phyloP scores from a whole-genome alignment of 176 grass and related monocot species.

The Phoenix roebelenii region DNA sequence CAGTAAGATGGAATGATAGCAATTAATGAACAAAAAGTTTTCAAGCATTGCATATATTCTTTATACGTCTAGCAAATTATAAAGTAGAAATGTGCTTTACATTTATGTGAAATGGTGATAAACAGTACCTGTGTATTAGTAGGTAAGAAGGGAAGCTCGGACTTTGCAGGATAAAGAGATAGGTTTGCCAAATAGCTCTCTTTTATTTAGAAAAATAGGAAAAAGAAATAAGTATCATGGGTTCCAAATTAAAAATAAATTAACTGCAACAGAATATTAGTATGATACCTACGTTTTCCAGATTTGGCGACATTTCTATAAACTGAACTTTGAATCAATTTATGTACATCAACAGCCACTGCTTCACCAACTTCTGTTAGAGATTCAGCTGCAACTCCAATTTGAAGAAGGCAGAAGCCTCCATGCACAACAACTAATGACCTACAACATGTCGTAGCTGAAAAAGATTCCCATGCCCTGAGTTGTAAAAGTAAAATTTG shows the following conservation, averaged over 20 bases:
- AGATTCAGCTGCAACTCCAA: slow-evolving; percentile 50
- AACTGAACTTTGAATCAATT: slow-evolving; percentile 60
- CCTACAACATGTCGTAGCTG: slow-evolving; percentile 68
- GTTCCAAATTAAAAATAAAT: neutral
- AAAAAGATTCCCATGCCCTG: slow-evolving; percentile 82
- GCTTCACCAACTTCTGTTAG: slow-evolving; percentile 28
- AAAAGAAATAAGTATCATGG: slow-evolving; percentile 4
- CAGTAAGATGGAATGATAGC: no score
- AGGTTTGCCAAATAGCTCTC: slow-evolving; percentile 93
- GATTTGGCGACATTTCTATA: slow-evolving; percentile 55
- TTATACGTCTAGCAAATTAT: no score
- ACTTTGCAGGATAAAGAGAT: slow-evolving; percentile 65
- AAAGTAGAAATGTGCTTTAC: no score
- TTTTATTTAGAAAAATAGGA: slow-evolving; percentile 13
- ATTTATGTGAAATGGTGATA: no score
- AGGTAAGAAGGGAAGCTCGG: slow-evolving; percentile 75
- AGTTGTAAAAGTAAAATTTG: neutral
- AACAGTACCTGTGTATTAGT: slow-evolving; percentile 59
- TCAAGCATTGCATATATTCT: no score
- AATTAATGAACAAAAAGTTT: no score
- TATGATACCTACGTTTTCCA: slow-evolving; percentile 57
- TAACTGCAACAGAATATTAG: neutral
- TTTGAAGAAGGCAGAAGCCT: slow-evolving; percentile 68
- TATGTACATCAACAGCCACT: slow-evolving; percentile 41
- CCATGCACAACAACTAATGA: slow-evolving; percentile 79